phyloP scores from a whole-genome alignment of 108 stramenopile species.

The Hondaea fermentalgiana region DNA sequence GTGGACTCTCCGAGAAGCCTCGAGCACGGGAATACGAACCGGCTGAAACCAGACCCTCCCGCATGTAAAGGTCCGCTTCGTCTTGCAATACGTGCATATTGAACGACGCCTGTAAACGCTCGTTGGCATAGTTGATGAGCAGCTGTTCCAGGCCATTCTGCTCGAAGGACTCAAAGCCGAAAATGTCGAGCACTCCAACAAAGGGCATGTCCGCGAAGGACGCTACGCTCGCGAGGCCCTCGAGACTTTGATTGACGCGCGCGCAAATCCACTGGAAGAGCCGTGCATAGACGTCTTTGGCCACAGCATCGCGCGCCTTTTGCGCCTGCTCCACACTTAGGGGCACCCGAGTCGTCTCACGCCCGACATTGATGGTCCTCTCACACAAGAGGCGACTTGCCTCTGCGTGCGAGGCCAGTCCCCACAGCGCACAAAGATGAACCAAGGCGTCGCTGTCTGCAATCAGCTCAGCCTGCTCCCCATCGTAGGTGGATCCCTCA shows the following conservation, averaged over 20 bases:
- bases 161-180: slow-evolving; percentile 28
- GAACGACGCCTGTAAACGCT: slow-evolving; percentile 19
- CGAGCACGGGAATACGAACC: slow-evolving; percentile 90
- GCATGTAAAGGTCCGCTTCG: slow-evolving; percentile 5
- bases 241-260: slow-evolving; percentile 72
- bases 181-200: slow-evolving; percentile 18
- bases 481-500: background rate
- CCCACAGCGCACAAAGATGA: background rate
- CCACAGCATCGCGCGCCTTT: slow-evolving; percentile 82
- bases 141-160: slow-evolving; percentile 24
- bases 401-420: background rate
- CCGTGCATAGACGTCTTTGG: slow-evolving; percentile 85
- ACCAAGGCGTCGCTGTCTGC: background rate
- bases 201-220: background rate
- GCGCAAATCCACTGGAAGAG: slow-evolving; percentile 79
- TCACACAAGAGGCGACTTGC: background rate
- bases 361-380: slow-evolving; percentile 43
- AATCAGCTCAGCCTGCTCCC: background rate
- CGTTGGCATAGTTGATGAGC: slow-evolving; percentile 31
- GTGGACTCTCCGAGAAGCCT: slow-evolving; percentile 45
- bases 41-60: slow-evolving; percentile 59
- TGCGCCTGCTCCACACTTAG: slow-evolving; percentile 64
- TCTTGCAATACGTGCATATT: background rate
- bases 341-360: slow-evolving; percentile 36
- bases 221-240: background rate